phyloP scores from a whole-genome alignment of 352 stramenopile species.

The Albugo laibachii region DNA sequence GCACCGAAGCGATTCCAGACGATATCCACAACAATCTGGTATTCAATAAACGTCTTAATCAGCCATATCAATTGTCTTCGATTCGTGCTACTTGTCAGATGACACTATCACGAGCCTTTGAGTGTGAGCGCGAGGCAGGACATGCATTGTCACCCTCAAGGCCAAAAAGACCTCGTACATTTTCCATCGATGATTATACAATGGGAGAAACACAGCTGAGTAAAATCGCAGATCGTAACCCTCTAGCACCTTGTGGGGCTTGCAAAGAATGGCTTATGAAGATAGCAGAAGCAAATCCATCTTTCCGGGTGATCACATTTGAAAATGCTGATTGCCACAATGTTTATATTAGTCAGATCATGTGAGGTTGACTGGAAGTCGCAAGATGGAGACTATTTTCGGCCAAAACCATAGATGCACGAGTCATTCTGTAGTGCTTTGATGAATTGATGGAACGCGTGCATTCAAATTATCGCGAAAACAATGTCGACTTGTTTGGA shows the following conservation, averaged over 20 bases:
- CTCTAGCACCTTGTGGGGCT: conserved; percentile 91
- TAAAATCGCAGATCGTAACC: conserved; percentile 75
- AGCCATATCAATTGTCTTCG: too few relatives aligned
- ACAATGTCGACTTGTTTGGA: too few relatives aligned
- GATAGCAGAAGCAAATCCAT: conserved; percentile 94
- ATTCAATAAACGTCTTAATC: too few relatives aligned
- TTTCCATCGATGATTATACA: conserved; percentile 49
- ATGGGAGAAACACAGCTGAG: conserved; percentile 17
- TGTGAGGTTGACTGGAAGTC: conserved; percentile 13
- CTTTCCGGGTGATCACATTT: conserved; percentile 94
- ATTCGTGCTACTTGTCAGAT: too few relatives aligned
- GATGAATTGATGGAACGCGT: too few relatives aligned
- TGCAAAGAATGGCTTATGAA: conserved; percentile 99
- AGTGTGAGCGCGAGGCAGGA: too few relatives aligned
- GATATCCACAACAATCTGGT: too few relatives aligned
- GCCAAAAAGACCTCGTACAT: conserved; percentile 67
- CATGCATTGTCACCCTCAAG: conserved; percentile 18
- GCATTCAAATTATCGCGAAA: too few relatives aligned
- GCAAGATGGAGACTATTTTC: too few relatives aligned
- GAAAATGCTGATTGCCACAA: conserved; percentile 86
- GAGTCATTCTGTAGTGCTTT: too few relatives aligned
- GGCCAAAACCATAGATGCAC: too few relatives aligned
- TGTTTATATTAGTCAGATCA: conserved; percentile 81
- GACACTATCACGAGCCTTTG: too few relatives aligned
- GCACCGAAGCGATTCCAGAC: not conserved